Evolutionary conservation across 805 yeast species (phyloP).

Genomic region (Ogataea henricii): DNA sequence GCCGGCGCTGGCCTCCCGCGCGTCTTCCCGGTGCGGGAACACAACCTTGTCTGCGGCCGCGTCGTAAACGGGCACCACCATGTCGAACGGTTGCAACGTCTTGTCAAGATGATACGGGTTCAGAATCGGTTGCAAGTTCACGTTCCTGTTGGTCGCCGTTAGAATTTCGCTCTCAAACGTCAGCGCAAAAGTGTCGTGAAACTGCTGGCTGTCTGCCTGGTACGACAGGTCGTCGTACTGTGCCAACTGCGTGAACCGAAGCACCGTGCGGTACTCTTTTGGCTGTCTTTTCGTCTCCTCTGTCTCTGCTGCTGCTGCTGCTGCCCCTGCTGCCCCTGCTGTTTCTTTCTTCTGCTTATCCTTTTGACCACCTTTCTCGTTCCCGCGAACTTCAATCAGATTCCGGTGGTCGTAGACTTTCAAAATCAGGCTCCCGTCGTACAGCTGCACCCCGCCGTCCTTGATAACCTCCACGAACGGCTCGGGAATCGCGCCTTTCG

Average conservation of each 20-base stretch:
- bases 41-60: constrained; percentile 31
- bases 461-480: constrained; percentile 86
- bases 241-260: constrained; percentile 79
- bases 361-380: constrained; percentile 12
- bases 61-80: constrained; percentile 44
- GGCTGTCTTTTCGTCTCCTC: constrained; percentile 47
- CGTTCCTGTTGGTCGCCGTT: constrained; percentile 72
- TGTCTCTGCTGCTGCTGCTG: constrained; percentile 4
- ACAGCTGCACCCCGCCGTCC: constrained; percentile 81
- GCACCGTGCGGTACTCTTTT: constrained; percentile 71
- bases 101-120: constrained; percentile 62
- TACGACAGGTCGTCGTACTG: constrained; percentile 82
- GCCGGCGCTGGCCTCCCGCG: constrained; percentile 24
- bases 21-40: constrained; percentile 44
- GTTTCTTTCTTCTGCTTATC: constrained; percentile 1
- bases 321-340: background rate
- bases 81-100: constrained; percentile 46
- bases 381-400: constrained; percentile 26
- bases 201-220: constrained; percentile 76
- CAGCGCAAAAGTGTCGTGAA: constrained; percentile 76
- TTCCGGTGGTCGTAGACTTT: constrained; percentile 86
- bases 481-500: constrained; percentile 82
- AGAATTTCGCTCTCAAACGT: constrained; percentile 88
- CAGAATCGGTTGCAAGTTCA: constrained; percentile 71
- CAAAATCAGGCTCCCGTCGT: constrained; percentile 86